Evolutionary conservation across 495 filamentous ascomycete species (phyloP).

Genomic region (Bacidia gigantensis): DNA sequence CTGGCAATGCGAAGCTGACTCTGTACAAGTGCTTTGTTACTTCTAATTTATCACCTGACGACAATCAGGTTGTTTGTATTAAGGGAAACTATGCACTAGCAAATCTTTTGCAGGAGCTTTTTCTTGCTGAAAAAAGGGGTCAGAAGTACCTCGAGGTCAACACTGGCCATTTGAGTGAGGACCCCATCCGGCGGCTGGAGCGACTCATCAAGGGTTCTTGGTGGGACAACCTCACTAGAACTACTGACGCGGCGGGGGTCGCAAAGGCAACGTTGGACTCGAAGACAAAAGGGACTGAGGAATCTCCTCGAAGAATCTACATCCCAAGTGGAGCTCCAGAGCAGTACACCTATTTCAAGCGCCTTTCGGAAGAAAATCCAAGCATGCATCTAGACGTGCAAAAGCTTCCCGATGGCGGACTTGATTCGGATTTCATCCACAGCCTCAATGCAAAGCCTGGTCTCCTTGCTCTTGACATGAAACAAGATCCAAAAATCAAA

Average conservation of each 20-base stretch:
- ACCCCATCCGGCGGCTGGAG: conserved; percentile 73
- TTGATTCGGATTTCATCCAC: conserved; percentile 61
- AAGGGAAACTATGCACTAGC: conserved; percentile 93
- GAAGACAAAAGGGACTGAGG: conserved; percentile 71
- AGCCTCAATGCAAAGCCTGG: conserved; percentile 75
- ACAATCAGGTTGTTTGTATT: conserved; percentile 38
- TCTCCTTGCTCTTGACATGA: conserved; percentile 80
- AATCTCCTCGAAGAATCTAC: conserved; percentile 85
- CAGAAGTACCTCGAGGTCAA: conserved; percentile 76
- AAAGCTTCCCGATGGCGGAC: conserved; percentile 48
- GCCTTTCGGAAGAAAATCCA: conserved; percentile 58
- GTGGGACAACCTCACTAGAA: conserved; percentile 76
- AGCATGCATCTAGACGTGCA: conserved; percentile 78
- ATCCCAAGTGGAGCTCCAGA: conserved; percentile 71
- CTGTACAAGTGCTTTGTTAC: conserved; percentile 1
- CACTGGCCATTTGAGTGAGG: conserved; percentile 76
- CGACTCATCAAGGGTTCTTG: conserved; percentile 78
- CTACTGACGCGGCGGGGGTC: conserved; percentile 81
- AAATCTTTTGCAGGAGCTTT: conserved; percentile 86
- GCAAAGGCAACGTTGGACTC: conserved; percentile 71
- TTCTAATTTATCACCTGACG: background rate
- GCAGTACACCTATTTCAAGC: conserved; percentile 76
- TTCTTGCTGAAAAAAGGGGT: conserved; percentile 73
- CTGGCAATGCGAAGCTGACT: conserved; percentile 59
- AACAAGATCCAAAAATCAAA: conserved; percentile 48